Base-by-base conservation (phyloP, 2,329 filamentous ascomycete genomes). In the Colletotrichum sp. region DNA sequence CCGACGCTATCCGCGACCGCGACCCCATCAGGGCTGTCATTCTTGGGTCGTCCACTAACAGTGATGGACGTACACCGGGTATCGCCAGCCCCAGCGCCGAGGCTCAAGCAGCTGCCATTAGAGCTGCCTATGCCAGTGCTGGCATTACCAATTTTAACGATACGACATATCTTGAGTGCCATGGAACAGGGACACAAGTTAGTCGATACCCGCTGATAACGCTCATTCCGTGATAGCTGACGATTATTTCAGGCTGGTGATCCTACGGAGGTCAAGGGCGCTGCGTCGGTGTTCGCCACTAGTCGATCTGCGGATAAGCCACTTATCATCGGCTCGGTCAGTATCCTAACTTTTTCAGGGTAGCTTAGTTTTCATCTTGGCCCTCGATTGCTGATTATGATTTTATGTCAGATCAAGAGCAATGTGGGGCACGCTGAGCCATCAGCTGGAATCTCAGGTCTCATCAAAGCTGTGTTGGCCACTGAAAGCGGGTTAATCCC, bases 1-100 rank as follows among this genome's bases (percentile, higher is more conserved):
- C 81, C 5, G 83, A 86, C 68, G 88, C 88, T 3, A 71, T 89
- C 3, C 77, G 79, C 9, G 87, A 86, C 60, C 82, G 83, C 8
- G 86, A 89, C 76, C 82, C 82, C 1, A 82, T 85, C 34, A 78
- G 82, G 13, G 81, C 79, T 10, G 74, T 85, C 15, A 82, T 86
- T 36, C 77, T 80, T 4, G 82, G 78, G 5, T 82, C 81, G 3
- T 78, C 78, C 4, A 60, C 79, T 26, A 85, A 85, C 69, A 79
- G 79, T 34, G 85, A 81, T 38, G 81, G 81, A 12, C 72, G 80
- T 15, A 85, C 84, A 3, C 71, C 78, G 2, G 84, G 84, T 7
- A 83, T 87, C 56, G 84, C 84, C 5, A 79, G 78, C 7, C 82
- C 83, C 5, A 85, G 78, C 56, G 66, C 70, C 2, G 65, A 60